Evolutionary conservation across 352 stramenopile genomes (phyloP).

Genomic region (Pythium pyrilobum): DNA sequence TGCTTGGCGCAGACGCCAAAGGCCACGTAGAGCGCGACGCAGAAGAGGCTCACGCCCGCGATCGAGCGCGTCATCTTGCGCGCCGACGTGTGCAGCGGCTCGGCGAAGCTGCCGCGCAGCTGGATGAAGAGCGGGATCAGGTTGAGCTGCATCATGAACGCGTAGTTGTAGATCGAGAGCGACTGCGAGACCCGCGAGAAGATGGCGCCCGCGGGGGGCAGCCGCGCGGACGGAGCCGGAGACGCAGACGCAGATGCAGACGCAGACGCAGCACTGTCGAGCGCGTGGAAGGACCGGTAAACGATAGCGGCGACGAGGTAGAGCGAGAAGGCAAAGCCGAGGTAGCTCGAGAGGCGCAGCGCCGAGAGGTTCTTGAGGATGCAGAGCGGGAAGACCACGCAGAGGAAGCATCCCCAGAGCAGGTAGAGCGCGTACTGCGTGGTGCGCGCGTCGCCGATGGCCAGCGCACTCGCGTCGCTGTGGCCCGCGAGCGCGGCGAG

Average conservation of each 20-base stretch:
- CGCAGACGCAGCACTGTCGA: slow-evolving; percentile 2
- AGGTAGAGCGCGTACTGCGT: slow-evolving; percentile 36
- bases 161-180: slow-evolving; percentile 77
- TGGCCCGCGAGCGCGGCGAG: not conserved
- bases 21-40: slow-evolving; percentile 51
- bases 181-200: slow-evolving; percentile 47
- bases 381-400: slow-evolving; percentile 62
- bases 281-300: slow-evolving; percentile 41
- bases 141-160: slow-evolving; percentile 86
- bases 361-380: slow-evolving; percentile 66
- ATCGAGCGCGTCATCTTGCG: slow-evolving; percentile 58
- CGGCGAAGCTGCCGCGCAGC: slow-evolving; percentile 48
- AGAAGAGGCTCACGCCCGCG: slow-evolving; percentile 39
- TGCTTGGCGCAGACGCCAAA: slow-evolving; percentile 48
- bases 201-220: slow-evolving; percentile 18
- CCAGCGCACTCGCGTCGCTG: slow-evolving; percentile 8
- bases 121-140: slow-evolving; percentile 71
- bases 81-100: slow-evolving; percentile 37
- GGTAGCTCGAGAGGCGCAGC: slow-evolving; percentile 62
- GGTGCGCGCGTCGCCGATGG: not conserved
- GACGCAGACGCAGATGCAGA: not conserved
- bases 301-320: slow-evolving; percentile 53
- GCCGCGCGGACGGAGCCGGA: not conserved
- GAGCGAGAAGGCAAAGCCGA: slow-evolving; percentile 61
- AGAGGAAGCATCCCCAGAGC: slow-evolving; percentile 41